Evolutionary conservation across 1,284 basidiomycete species (phyloP).

Genomic region (Malassezia obtusa): DNA sequence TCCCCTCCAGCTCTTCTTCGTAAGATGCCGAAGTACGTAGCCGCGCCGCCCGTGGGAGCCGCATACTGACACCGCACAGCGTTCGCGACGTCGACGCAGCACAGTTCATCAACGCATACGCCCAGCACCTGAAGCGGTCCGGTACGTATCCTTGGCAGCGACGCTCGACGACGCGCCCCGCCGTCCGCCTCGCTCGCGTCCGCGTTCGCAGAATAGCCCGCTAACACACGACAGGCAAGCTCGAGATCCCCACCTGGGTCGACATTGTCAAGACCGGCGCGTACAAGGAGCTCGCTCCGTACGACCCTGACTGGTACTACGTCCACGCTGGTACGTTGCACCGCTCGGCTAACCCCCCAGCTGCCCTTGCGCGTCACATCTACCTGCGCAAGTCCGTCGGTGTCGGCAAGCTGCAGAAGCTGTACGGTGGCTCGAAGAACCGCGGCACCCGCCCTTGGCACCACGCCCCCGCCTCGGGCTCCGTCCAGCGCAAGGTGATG

Average conservation of each 20-base stretch:
- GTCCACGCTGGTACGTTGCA: too few species aligned
- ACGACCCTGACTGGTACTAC: conserved; percentile 99
- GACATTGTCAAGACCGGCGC: conserved; percentile 97
- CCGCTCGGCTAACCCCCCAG: too few species aligned
- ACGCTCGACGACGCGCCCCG: not conserved
- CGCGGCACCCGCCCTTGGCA: conserved; percentile 77
- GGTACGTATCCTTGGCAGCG: conserved; percentile 49
- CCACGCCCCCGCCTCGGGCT: conserved; percentile 77
- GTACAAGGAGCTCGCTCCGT: conserved; percentile 96
- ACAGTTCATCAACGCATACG: conserved; percentile 79
- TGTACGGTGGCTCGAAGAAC: conserved; percentile 91
- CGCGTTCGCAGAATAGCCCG: not conserved
- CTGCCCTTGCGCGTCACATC: conserved; percentile 95
- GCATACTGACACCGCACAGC: conserved; percentile 22
- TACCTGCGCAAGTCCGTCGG: conserved; percentile 99
- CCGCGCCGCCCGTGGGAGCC: conserved; percentile 3
- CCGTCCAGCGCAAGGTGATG: conserved; percentile 57
- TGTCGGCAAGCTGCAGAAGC: conserved; percentile 87
- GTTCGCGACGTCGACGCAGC: conserved; percentile 58
- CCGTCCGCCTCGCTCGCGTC: not conserved
- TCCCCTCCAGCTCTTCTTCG: conserved; percentile 9
- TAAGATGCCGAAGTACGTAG: conserved; percentile 42
- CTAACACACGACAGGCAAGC: conserved; percentile 57
- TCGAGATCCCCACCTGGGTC: conserved; percentile 97
- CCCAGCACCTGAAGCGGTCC: conserved; percentile 86